Base-by-base conservation (phyloP, 1,284 basidiomycete species). In the Grifola frondosa region DNA sequence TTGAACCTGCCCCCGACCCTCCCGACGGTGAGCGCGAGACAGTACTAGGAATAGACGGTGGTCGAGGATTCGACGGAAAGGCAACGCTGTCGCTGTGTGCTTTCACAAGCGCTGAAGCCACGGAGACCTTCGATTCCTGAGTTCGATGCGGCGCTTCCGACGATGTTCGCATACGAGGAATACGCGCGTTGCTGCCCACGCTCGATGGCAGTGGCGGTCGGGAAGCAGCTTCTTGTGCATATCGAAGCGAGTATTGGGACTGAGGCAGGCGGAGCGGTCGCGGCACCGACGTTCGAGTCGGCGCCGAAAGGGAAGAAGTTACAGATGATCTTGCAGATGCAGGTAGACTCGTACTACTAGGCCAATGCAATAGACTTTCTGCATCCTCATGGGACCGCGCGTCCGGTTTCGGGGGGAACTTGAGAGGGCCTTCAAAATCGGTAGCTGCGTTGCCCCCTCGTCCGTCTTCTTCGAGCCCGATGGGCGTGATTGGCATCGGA, bases 201-300 rank as follows among this genome's bases (percentile, higher is more conserved):
- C 46, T 39, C 7, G 53, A 49, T 26, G 35, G 25, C 2, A 40
- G 37, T 5, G 44, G 37, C 9, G 37, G 40, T 12, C 39, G 13
- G 2, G 47, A 42, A 13, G 37, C 20, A 8, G 40, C 21, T 35
- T 51, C 35, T 1, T 30, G 41, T 9, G 36, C 37, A n/a, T 37
- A 49, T 16, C 52, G 44, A n/a, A 47, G 30, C n/a, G 39, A 34
- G 11, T 46, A 32, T 12, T 48, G 48, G 2, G 43, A 35, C 32
- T 58, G 56, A 3, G 56, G 54, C 9, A 58, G 44, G 23, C 48
- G 50, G 13, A 58, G 40, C 13, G 56, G 56, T 3, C 56, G 48
- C 4, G 54, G 54, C 3, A 58, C 56, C 10, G 37, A 29, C 30
- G 31, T 28, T 11, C 30, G 37, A 11, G 40, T 40, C 6, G 44